Conservation (phyloP, 2,329 filamentous ascomycete species). For the Chaetomium olivaceum region DNA sequence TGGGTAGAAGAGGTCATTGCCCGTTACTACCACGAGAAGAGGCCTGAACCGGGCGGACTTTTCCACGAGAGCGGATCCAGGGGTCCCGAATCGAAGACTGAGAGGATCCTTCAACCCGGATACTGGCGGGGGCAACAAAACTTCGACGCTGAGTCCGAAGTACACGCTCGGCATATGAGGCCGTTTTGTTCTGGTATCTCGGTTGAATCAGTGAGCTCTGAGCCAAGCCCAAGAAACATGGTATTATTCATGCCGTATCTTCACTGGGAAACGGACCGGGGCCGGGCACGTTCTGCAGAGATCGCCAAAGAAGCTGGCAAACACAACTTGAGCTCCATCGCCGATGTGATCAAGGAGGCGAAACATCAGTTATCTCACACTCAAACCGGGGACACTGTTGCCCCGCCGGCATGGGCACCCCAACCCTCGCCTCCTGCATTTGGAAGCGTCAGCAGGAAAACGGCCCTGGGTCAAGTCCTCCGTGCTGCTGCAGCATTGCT, state of each 20-base stretch:
- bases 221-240: conserved; percentile 31
- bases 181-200: conserved; percentile 40
- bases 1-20: conserved; percentile 31
- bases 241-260: conserved; percentile 39
- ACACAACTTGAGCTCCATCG: conserved; percentile 20
- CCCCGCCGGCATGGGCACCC: not conserved
- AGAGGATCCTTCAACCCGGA: conserved; percentile 27
- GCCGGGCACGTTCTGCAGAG: conserved; percentile 34
- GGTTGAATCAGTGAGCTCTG: conserved; percentile 19
- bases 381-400: conserved; percentile 19
- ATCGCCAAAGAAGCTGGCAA: conserved; percentile 33
- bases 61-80: not conserved
- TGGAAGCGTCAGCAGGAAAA: not conserved
- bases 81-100: conserved; percentile 18
- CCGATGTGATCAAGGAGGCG: conserved; percentile 26
- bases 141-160: conserved; percentile 24
- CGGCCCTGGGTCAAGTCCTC: conserved; percentile 36
- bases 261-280: conserved; percentile 45
- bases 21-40: conserved; percentile 29
- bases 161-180: conserved; percentile 42
- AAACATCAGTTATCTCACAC: conserved; percentile 23
- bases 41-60: conserved; percentile 14
- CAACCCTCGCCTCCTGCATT: not conserved
- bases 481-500: conserved; percentile 39
- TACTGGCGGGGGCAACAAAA: conserved; percentile 42